These are phyloP conservation scores for Penstemon davidsonii DNA, from an alignment of 257 asterid species.

Conservation along the genomic window DNA sequence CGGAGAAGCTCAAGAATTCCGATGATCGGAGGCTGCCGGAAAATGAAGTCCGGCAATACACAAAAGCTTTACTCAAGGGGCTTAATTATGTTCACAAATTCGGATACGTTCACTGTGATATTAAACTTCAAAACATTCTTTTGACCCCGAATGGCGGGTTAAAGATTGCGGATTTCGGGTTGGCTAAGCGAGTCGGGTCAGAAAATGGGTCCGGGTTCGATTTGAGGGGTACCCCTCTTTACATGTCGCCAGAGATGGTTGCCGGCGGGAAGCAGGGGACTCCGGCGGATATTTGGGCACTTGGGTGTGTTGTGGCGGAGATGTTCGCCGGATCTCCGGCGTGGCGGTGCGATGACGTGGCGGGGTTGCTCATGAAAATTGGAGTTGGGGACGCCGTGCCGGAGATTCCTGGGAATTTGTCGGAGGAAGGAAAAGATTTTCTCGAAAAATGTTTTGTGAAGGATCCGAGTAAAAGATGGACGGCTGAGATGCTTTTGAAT, in stretches of 20 bases:
- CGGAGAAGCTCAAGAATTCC: constrained; percentile 46
- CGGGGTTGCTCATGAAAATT: constrained; percentile 60
- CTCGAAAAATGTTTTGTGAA: constrained; percentile 37
- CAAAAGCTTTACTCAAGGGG: constrained; percentile 57
- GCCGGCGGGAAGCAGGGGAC: constrained; percentile 57
- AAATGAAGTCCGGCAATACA: constrained; percentile 41
- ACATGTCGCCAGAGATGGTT: constrained; percentile 93
- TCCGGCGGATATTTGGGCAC: constrained; percentile 85
- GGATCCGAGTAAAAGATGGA: constrained; percentile 45
- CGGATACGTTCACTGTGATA: constrained; percentile 86
- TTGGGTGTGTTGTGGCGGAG: constrained; percentile 79
- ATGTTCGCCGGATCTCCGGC: constrained; percentile 58
- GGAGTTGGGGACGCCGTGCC: constrained; percentile 66
- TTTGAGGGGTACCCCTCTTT: constrained; percentile 85
- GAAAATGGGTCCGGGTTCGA: constrained; percentile 31
- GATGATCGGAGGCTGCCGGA: constrained; percentile 41
- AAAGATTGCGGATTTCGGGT: constrained; percentile 81
- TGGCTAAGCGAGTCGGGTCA: constrained; percentile 48
- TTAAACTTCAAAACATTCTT: constrained; percentile 80
- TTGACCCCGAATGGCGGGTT: constrained; percentile 40
- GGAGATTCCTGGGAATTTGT: constrained; percentile 37
- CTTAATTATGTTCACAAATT: constrained; percentile 51
- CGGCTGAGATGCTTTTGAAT: constrained; percentile 56
- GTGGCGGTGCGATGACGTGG: constrained; percentile 51
- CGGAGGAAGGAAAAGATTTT: constrained; percentile 44